These are phyloP conservation scores for Penicillium angulare DNA, from an alignment of 495 filamentous ascomycete genomes.

Conservation along the genomic window DNA sequence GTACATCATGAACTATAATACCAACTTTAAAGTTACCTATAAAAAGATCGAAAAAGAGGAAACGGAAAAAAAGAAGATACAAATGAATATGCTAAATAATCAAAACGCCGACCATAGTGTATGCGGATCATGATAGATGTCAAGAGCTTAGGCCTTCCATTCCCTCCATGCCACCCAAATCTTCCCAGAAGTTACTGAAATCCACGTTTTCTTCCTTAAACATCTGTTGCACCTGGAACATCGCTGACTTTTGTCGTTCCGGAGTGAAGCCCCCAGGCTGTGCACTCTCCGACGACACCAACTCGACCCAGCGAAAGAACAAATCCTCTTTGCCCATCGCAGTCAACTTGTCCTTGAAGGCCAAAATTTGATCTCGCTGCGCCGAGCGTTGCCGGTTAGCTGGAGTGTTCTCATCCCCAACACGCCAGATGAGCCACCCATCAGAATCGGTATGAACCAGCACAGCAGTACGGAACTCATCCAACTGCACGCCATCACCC, in stretches of 20 bases:
- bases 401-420: conserved; percentile 50
- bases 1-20: conserved; percentile 10
- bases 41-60: background rate
- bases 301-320: conserved; percentile 83
- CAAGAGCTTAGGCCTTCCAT: conserved; percentile 32
- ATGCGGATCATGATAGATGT: background rate
- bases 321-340: conserved; percentile 75
- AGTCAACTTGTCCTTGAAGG: conserved; percentile 68
- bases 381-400: conserved; percentile 46
- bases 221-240: conserved; percentile 63
- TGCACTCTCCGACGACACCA: conserved; percentile 77
- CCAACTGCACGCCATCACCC: conserved; percentile 47
- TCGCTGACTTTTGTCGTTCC: conserved; percentile 64
- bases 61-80: too few relatives aligned
- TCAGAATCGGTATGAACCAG: conserved; percentile 61
- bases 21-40: background rate
- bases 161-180: conserved; percentile 65
- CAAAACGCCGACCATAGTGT: background rate
- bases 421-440: conserved; percentile 63
- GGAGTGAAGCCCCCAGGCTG: conserved; percentile 68
- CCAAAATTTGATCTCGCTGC: conserved; percentile 60
- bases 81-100: background rate
- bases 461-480: conserved; percentile 61
- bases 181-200: conserved; percentile 72
- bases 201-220: conserved; percentile 70